phyloP scores from a whole-genome alignment of 1,284 basidiomycete species.

The Calocybe gambosa region DNA sequence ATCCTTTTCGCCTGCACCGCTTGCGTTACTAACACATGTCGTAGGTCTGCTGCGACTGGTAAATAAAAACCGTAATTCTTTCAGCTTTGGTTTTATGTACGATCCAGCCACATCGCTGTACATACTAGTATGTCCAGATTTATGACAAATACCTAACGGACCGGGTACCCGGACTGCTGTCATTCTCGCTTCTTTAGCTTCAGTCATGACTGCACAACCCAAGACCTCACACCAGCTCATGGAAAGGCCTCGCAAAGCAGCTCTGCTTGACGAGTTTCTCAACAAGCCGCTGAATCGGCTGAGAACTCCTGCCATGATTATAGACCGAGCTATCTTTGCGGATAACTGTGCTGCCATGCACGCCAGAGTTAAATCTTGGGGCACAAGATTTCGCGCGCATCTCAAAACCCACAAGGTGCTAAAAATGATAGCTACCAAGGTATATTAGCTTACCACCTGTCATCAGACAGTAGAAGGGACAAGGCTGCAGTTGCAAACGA shows the following conservation, averaged over 20 bases:
- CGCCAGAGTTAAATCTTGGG: conserved; percentile 53
- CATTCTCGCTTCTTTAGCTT: no score
- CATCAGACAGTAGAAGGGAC: conserved; percentile 68
- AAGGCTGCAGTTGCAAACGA: conserved; percentile 57
- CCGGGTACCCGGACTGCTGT: not conserved
- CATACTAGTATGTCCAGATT: no score
- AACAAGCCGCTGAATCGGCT: conserved; percentile 54
- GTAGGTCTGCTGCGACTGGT: conserved; percentile 6
- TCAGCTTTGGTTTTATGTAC: not conserved
- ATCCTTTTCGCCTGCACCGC: conserved; percentile 9
- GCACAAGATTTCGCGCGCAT: conserved; percentile 72
- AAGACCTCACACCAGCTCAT: conserved; percentile 42
- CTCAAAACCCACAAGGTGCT: conserved; percentile 78
- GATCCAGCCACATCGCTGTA: no score
- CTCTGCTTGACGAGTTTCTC: conserved; percentile 52
- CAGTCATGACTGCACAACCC: conserved; percentile 34
- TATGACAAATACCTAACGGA: not conserved
- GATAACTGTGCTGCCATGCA: conserved; percentile 74
- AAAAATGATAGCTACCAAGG: not conserved
- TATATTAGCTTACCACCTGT: not conserved
- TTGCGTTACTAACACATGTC: conserved; percentile 16
- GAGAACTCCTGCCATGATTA: conserved; percentile 73
- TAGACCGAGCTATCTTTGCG: conserved; percentile 67
- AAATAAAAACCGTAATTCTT: not conserved
- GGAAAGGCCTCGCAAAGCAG: conserved; percentile 43